Evolutionary conservation across 495 filamentous ascomycete genomes (phyloP).

Genomic region (Pyronema omphalodes): DNA sequence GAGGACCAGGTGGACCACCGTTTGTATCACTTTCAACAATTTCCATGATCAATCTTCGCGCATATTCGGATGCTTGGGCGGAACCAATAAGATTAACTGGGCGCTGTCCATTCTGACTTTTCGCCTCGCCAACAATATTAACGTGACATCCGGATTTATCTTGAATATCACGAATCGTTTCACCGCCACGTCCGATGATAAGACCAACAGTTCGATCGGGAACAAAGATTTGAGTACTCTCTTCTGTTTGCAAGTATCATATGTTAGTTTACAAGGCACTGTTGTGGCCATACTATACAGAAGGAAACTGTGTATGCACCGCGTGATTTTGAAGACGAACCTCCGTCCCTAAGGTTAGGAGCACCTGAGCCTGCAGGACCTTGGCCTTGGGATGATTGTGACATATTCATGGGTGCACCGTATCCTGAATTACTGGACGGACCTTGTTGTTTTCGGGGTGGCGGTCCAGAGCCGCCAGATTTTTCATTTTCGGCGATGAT

Average conservation of each 20-base stretch:
- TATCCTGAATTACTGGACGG: background rate
- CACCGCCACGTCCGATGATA: conserved; percentile 68
- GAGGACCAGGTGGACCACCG: conserved; percentile 27
- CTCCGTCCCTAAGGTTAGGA: conserved; percentile 25
- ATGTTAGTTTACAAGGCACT: conserved; percentile 3
- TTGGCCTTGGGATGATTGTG: background rate
- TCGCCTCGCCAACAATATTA: conserved; percentile 72
- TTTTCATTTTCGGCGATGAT: conserved; percentile 59
- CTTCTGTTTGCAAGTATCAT: conserved; percentile 38
- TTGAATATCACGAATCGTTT: conserved; percentile 78
- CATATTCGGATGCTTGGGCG: conserved; percentile 41
- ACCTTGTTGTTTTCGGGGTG: conserved; percentile 14
- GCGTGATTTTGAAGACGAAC: conserved; percentile 20
- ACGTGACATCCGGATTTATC: conserved; percentile 72
- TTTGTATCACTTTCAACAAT: conserved; percentile 73
- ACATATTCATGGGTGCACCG: background rate
- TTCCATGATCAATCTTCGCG: conserved; percentile 65
- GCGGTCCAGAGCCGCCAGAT: conserved; percentile 33
- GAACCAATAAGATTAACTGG: conserved; percentile 71
- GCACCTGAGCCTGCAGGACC: conserved; percentile 9
- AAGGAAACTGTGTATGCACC: conserved; percentile 7
- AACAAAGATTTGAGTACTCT: conserved; percentile 67
- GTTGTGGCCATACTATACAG: conserved; percentile 4
- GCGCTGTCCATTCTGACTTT: conserved; percentile 64
- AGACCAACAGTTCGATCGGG: conserved; percentile 74